phyloP scores from a whole-genome alignment of 2,329 filamentous ascomycete genomes.

The Penicillium sp. region DNA sequence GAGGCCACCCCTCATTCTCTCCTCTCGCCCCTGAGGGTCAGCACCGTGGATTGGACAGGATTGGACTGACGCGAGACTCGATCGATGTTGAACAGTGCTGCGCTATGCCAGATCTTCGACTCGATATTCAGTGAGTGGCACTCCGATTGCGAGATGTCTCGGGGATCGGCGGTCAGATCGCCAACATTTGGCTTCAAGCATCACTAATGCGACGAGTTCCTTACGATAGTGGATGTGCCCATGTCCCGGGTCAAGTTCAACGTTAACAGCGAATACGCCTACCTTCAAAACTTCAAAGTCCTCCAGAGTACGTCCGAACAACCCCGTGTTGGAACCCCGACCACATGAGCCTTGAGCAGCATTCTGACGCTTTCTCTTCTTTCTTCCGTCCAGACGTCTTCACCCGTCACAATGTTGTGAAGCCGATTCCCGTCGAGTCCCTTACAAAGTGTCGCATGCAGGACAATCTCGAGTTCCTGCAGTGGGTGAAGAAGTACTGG shows the following conservation, averaged over 20 bases:
- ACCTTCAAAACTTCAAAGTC: slow-evolving; percentile 98
- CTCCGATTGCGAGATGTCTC: not conserved
- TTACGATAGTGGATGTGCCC: slow-evolving; percentile 70
- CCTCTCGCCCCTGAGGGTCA: not conserved
- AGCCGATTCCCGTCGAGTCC: slow-evolving; percentile 81
- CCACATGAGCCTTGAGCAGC: not conserved
- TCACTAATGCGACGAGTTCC: slow-evolving; percentile 15
- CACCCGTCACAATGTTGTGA: slow-evolving; percentile 82
- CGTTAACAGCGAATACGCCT: slow-evolving; percentile 94
- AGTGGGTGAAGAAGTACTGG: slow-evolving; percentile 97
- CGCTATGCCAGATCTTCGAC: slow-evolving; percentile 96
- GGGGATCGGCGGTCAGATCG: slow-evolving; percentile 2
- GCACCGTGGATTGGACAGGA: not conserved
- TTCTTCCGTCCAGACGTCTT: slow-evolving; percentile 64
- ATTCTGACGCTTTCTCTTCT: slow-evolving; percentile 8
- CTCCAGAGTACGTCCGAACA: slow-evolving; percentile 72
- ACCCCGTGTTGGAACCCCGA: not conserved
- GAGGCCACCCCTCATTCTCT: slow-evolving; percentile 11
- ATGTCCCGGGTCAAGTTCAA: slow-evolving; percentile 99
- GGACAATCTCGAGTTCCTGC: slow-evolving; percentile 98
- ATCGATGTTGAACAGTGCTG: slow-evolving; percentile 63
- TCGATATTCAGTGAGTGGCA: slow-evolving; percentile 77
- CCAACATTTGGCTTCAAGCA: not conserved
- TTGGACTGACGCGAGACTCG: slow-evolving; percentile 13
- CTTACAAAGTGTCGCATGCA: slow-evolving; percentile 99